These are phyloP conservation scores for Emergomyces africanus DNA, from an alignment of 2,329 filamentous ascomycete genomes.

Conservation along the genomic window DNA sequence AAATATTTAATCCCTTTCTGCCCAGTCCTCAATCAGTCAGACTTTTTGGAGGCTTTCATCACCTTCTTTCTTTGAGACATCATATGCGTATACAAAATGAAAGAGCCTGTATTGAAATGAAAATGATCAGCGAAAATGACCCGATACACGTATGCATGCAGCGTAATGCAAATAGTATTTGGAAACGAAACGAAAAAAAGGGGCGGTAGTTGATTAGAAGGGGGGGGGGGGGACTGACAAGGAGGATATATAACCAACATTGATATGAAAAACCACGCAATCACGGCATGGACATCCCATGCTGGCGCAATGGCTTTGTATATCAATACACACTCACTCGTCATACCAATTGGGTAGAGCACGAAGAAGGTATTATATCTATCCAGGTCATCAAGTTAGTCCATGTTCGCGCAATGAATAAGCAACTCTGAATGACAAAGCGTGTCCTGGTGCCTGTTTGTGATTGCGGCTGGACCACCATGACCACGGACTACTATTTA, in stretches of 20 bases:
- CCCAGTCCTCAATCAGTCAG: constrained; percentile 14
- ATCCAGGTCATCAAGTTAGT: background rate
- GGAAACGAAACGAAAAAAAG: background rate
- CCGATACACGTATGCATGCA: constrained; percentile 6
- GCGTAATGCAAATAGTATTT: background rate
- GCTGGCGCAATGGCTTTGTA: constrained; percentile 52
- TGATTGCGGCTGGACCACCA: no score
- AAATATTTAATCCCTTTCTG: background rate
- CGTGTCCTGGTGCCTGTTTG: no score
- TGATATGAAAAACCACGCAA: constrained; percentile 48
- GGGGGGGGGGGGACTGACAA: constrained; percentile 34
- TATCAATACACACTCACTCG: constrained; percentile 73
- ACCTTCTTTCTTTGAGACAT: constrained; percentile 77
- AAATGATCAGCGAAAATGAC: constrained; percentile 9
- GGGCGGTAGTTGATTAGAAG: background rate
- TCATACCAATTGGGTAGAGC: constrained; percentile 84
- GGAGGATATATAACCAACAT: constrained; percentile 68
- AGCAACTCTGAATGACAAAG: background rate
- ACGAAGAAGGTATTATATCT: constrained; percentile 81
- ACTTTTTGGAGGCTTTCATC: constrained; percentile 48
- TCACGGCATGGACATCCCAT: constrained; percentile 39
- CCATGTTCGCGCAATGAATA: background rate
- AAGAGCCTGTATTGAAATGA: constrained; percentile 44
- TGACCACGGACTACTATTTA: background rate
- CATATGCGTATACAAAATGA: constrained; percentile 89